phyloP scores from a whole-genome alignment of 2,329 filamentous ascomycete genomes.

The Colletotrichum zoysiae region DNA sequence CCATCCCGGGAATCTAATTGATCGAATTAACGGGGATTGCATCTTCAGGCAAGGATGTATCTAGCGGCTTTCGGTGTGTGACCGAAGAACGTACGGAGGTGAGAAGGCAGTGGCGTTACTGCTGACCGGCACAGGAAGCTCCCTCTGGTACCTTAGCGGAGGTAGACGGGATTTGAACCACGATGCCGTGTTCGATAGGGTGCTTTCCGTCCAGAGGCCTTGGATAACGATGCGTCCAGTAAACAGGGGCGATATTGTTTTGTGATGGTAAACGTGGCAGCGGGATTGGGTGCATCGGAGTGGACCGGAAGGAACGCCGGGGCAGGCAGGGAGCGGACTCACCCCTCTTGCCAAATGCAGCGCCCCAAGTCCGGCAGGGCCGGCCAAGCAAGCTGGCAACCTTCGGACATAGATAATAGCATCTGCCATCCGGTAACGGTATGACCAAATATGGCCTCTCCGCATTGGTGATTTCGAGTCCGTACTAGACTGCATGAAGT shows the following conservation, averaged over 20 bases:
- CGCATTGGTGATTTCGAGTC: background rate
- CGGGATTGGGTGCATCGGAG: background rate
- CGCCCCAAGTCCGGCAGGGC: no score
- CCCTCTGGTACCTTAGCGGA: constrained; percentile 3
- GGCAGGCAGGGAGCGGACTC: background rate
- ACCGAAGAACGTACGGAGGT: constrained; percentile 15
- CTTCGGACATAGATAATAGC: background rate
- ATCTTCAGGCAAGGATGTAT: background rate
- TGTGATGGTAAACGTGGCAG: constrained; percentile 8
- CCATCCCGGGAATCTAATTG: constrained; percentile 19
- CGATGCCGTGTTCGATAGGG: background rate
- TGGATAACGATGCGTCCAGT: background rate
- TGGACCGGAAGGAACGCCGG: background rate
- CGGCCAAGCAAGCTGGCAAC: background rate
- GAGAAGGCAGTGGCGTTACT: constrained; percentile 23
- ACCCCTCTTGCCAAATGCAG: background rate
- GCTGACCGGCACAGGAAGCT: constrained; percentile 20
- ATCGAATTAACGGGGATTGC: background rate
- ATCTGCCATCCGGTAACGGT: no score
- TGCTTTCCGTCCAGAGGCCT: background rate
- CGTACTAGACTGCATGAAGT: constrained; percentile 7
- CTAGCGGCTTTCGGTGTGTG: constrained; percentile 1
- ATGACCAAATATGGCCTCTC: background rate
- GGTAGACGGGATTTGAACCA: background rate
- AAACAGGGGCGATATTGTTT: background rate